Base-by-base conservation (phyloP, 2,329 filamentous ascomycete species). In the Curvularia sp. region DNA sequence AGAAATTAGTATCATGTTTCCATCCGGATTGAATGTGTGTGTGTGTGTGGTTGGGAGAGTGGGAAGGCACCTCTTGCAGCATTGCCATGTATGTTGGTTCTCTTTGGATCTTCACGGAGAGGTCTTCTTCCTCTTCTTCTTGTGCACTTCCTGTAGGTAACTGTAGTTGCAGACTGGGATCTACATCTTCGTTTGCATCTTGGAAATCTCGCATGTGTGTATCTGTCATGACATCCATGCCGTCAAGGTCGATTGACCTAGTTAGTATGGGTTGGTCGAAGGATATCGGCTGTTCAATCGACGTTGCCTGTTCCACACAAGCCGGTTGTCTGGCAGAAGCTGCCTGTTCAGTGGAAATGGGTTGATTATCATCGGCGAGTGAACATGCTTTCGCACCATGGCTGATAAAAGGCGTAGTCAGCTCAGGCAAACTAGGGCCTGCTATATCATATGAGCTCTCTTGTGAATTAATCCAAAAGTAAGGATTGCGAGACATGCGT, bases 191-290 rank as follows among this genome's bases (percentile, higher is more conserved):
- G 5, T 50, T 60, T 30, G 55, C 20, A 26, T 66, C 53, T 18
- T 54, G 51, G 3, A 43, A 38, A 1, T 53, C 15, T 20, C 62
- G 52, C 15, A 44, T 33, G 15, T 52, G 43, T 5, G 64, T 24
- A 33, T 61, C 64, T 7, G 62, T 43, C 57, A 70, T 64, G 18
- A 74, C 58, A 9, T 62, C 70, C 73, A 76, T 75, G 28, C 73
- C 73, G 50, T 77, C 72, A 5, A 77, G 54, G 60, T 77, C 72
- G 9, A 75, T 62, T 3, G 48, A 33, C 15, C 55, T 41, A 6
- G 52, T 61, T 10, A 53, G 44, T 20, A 57, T 47, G 2, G 59
- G n/a, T 48, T 22, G 30, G 12, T 15, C 7, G 20, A 22, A 33
- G 31, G 10, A 35, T 13, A 12, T 33, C 9, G 20, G n/a, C 15